Evolutionary conservation across 2,329 filamentous ascomycete species (phyloP).

Genomic region (Sphaerulina populicola): DNA sequence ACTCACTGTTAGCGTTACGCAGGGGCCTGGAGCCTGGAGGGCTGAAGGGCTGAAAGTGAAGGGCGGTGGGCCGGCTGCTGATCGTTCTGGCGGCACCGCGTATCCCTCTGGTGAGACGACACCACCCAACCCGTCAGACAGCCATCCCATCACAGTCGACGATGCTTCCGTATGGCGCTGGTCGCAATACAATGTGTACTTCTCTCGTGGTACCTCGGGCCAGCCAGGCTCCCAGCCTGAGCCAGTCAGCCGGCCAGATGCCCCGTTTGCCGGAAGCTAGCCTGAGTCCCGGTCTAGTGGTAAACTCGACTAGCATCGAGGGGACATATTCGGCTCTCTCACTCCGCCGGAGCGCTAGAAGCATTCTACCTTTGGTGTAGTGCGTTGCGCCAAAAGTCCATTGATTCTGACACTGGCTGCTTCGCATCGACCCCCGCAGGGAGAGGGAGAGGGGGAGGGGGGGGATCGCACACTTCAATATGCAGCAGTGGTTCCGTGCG

Average conservation of each 20-base stretch:
- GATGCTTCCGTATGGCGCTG: too few species aligned
- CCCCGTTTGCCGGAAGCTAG: constrained; percentile 6
- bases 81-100: too few species aligned
- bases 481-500: too few species aligned
- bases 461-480: too few species aligned
- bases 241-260: not conserved
- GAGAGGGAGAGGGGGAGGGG: not conserved
- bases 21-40: too few species aligned
- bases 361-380: not conserved
- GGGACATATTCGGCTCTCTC: constrained; percentile 3
- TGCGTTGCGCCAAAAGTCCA: constrained; percentile 4
- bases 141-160: too few species aligned
- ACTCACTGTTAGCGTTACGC: too few species aligned
- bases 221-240: not conserved
- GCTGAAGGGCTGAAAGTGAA: too few species aligned
- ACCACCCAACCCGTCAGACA: too few species aligned
- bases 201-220: not conserved
- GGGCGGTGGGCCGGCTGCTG: too few species aligned
- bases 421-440: not conserved
- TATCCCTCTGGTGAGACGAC: too few species aligned
- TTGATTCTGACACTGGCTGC: not conserved
- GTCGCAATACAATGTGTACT: too few species aligned
- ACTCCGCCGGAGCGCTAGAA: constrained; percentile 7
- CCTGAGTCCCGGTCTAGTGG: not conserved
- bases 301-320: not conserved